These are phyloP conservation scores for Microdochium nivale DNA, from an alignment of 2,329 filamentous ascomycete genomes.

Conservation along the genomic window DNA sequence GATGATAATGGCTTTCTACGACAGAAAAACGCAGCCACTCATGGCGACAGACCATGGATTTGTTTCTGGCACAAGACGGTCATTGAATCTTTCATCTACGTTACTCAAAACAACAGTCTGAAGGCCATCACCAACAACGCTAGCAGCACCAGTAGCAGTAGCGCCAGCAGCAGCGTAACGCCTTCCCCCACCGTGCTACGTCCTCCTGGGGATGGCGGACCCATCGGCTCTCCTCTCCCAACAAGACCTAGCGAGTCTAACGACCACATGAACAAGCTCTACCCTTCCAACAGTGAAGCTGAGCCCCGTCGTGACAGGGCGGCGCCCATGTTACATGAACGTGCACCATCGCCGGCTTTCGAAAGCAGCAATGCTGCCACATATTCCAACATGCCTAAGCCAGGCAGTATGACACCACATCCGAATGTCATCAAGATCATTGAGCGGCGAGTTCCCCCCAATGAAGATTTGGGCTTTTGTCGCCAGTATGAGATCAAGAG, in stretches of 20 bases:
- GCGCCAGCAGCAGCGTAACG: background rate
- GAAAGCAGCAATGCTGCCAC: background rate
- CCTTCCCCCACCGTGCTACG: background rate
- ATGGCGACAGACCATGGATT: slow-evolving; percentile 48
- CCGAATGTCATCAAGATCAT: slow-evolving; percentile 46
- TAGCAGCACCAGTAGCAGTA: slow-evolving; percentile 1
- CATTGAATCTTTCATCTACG: slow-evolving; percentile 49
- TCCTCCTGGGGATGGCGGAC: background rate
- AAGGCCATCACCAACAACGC: slow-evolving; percentile 8
- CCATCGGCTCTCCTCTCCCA: background rate
- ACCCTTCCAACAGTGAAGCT: slow-evolving; percentile 3
- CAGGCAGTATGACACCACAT: slow-evolving; percentile 25
- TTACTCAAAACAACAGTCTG: slow-evolving; percentile 38
- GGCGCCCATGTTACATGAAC: background rate
- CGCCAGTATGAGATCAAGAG: slow-evolving; percentile 36
- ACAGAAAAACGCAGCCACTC: slow-evolving; percentile 26
- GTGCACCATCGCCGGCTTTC: slow-evolving; percentile 2
- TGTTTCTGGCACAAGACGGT: slow-evolving; percentile 49
- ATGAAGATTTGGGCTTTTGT: slow-evolving; percentile 31
- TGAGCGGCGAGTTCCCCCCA: slow-evolving; percentile 36
- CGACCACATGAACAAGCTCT: slow-evolving; percentile 2
- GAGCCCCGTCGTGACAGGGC: background rate
- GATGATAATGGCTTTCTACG: slow-evolving; percentile 3
- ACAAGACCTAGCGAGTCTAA: background rate
- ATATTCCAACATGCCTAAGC: slow-evolving; percentile 5